Evolutionary conservation across 345 rosid species (phyloP), one percentile per base, ranked within the genome.

Genomic region (Orychophragmus violaceus): DNA sequence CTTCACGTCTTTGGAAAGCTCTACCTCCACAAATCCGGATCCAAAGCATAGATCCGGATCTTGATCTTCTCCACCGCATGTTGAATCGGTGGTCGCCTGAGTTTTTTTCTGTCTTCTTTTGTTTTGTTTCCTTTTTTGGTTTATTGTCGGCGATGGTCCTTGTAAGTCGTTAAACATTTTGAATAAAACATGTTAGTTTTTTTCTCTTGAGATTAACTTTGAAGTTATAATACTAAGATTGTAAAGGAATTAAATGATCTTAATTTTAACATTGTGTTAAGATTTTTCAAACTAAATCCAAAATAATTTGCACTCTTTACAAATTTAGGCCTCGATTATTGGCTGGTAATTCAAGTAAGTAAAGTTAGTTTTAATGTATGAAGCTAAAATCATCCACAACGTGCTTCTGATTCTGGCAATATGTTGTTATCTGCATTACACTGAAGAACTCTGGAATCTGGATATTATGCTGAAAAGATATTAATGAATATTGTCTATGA

Each of bases 1-100:
- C 98, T 91, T 71, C 96, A 91, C 53, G 96, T 89, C 55, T 87
- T 91, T 48, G 96, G 98, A 49, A 91, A 91, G 80, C 81, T 91
- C 28, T 91, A 91, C 79, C 91, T 90, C 74, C 52, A 81, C 79
- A 84, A 83, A 66, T 46, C 84, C 32, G 81, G 78, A 55, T 72
- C 80, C 33, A 71, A 76, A 37, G 77, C 83, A 12, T 82, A 74
- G 77, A 41, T 68, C 68, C 46, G 2, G 62, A 59, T 59, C 63
- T 55, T 17, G 61, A 59, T 71, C 52, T 27, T 3, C 4, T 70
- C 28, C 10, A 33, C 4, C 2, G 42, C 8, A 3, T 5, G 18
- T 59, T 19, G 12, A 5, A 27, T 44, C 64, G 3, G 13, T 22
- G 42, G 4, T 46, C 53, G 22, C 18, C 27, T 57, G 37, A 5